Evolutionary conservation across 805 yeast species (phyloP).

Genomic region (Priceomyces castillae): DNA sequence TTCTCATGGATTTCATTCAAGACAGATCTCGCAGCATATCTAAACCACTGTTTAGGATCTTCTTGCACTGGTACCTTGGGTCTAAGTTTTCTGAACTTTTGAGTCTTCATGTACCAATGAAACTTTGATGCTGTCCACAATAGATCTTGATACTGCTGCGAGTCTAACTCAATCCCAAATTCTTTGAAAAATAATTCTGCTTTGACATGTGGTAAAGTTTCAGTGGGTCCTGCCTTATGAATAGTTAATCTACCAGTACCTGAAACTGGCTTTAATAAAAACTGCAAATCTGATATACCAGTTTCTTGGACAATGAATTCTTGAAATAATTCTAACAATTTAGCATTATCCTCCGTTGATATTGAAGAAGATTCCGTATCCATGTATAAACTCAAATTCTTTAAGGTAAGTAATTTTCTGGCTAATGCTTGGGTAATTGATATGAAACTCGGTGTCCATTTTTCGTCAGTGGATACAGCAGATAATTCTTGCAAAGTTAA

Average conservation of each 20-base stretch:
- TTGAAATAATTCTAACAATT: slow-evolving; percentile 48
- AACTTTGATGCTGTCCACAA: slow-evolving; percentile 78
- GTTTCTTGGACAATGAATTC: slow-evolving; percentile 36
- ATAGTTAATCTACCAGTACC: slow-evolving; percentile 82
- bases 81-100: slow-evolving; percentile 66
- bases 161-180: slow-evolving; percentile 81
- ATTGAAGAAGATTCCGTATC: slow-evolving; percentile 62
- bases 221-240: slow-evolving; percentile 75
- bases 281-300: slow-evolving; percentile 37
- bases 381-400: slow-evolving; percentile 79
- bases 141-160: slow-evolving; percentile 79
- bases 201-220: slow-evolving; percentile 61
- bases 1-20: slow-evolving; percentile 76
- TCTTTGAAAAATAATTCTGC: slow-evolving; percentile 82
- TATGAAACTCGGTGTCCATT: slow-evolving; percentile 85
- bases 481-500: slow-evolving; percentile 80
- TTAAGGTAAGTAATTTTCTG: slow-evolving; percentile 72
- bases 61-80: slow-evolving; percentile 58
- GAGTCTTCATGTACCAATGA: slow-evolving; percentile 74
- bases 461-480: slow-evolving; percentile 82
- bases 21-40: slow-evolving; percentile 75
- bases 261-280: slow-evolving; percentile 78
- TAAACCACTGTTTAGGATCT: slow-evolving; percentile 78
- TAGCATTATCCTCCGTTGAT: slow-evolving; percentile 46
- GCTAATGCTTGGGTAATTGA: slow-evolving; percentile 65